A percentile compares a stretch with the other conserved stretches of the same genome.
These are phyloP conservation scores for Jatropha curcas DNA, from an alignment of 345 rosid species.

Conservation along the genomic window DNA sequence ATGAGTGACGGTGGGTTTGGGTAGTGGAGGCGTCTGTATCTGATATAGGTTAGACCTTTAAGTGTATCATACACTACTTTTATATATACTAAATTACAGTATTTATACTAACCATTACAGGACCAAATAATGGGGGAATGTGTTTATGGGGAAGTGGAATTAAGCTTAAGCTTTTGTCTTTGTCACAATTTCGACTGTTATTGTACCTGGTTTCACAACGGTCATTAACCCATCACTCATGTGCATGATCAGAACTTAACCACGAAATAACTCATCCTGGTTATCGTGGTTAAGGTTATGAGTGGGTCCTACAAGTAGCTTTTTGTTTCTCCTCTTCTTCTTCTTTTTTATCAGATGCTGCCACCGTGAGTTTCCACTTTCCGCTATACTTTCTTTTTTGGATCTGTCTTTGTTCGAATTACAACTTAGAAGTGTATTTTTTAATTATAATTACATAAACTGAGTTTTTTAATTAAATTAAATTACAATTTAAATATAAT, in stretches of 20 bases:
- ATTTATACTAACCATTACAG: not conserved
- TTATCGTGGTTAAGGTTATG: not conserved
- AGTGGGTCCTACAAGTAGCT: not conserved
- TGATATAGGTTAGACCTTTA: not conserved
- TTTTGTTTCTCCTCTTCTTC: not conserved
- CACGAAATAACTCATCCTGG: conserved; percentile 16
- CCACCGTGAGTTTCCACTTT: not conserved
- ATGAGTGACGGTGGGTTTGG: conserved; percentile 29
- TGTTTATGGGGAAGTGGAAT: conserved; percentile 12
- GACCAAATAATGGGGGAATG: not conserved
- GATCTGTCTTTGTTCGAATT: no score
- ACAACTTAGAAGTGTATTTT: no score
- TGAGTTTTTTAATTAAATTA: no score
- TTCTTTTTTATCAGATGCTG: not conserved
- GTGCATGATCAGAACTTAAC: conserved; percentile 18
- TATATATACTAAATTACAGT: not conserved
- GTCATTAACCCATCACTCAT: conserved; percentile 39
- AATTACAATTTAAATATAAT: no score
- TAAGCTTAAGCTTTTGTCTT: not conserved
- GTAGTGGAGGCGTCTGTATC: conserved; percentile 23
- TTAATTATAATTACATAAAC: no score
- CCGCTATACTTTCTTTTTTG: no score
- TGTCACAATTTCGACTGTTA: conserved; percentile 3
- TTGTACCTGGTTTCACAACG: conserved; percentile 20
- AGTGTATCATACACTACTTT: not conserved